Conservation (phyloP, 371 early-diverging fungal genomes). For the Globomyces sp. region DNA sequence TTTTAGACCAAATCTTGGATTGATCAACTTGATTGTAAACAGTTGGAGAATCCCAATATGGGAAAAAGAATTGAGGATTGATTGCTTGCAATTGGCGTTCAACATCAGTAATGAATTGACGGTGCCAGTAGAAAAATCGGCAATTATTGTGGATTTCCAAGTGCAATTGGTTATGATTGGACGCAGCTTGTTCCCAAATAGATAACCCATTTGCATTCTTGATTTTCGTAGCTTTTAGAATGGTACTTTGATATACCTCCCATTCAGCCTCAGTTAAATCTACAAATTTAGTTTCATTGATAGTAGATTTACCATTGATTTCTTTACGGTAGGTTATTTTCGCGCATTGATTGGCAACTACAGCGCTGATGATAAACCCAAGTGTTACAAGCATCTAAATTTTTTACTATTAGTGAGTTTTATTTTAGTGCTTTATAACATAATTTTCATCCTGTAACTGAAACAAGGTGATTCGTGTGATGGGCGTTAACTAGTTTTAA, state of each 20-base stretch:
- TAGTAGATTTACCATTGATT: neutral
- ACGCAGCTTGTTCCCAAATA: conserved; percentile 34
- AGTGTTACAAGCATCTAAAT: too few relatives aligned
- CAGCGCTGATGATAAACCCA: too few relatives aligned
- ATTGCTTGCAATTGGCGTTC: conserved; percentile 42
- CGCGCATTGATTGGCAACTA: neutral
- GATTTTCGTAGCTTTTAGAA: neutral
- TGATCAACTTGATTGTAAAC: conserved; percentile 33
- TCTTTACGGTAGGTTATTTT: conserved; percentile 6
- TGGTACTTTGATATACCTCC: neutral
- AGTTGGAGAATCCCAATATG: conserved; percentile 50
- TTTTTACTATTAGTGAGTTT: too few relatives aligned
- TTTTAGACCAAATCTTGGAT: conserved; percentile 22
- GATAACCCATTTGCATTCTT: neutral
- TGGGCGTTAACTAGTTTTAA: too few relatives aligned
- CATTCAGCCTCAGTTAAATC: conserved; percentile 5
- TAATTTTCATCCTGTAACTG: too few relatives aligned
- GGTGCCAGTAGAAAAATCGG: conserved; percentile 29
- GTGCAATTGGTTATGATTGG: conserved; percentile 14
- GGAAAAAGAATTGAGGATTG: conserved; percentile 46
- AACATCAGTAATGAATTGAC: conserved; percentile 19
- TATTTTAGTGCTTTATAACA: too few relatives aligned
- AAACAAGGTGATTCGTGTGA: too few relatives aligned
- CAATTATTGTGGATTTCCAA: conserved; percentile 21
- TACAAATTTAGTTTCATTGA: too few relatives aligned